Base-by-base conservation (phyloP, 139 green algal species). In the Tetradesmus lagerheimii region DNA sequence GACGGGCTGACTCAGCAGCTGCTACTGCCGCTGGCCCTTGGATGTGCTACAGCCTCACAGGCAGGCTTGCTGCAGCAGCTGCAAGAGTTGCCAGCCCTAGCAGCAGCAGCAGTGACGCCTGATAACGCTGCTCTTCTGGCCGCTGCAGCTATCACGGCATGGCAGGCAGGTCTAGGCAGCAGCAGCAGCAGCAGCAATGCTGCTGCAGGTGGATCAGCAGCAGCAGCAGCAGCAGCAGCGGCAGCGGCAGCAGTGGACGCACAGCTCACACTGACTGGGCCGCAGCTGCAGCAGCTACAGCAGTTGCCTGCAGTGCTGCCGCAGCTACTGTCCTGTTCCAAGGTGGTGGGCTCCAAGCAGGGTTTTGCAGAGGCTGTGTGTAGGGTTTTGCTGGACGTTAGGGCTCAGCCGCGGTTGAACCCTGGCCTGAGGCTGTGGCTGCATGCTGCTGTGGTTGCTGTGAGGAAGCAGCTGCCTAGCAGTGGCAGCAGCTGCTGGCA, bases 61-160 rank as follows among this genome's bases (percentile, higher is more conserved):
- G 83, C 83, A 39, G 83, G 62, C 29, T 64, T 88, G 37, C 62
- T 88, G 38, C 83, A 88, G 83, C 83, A 88, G 83, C 83, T 88
- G 25, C 83, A 88, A 64, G 83, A 88, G 38, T 8, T 88, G 64
- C 43, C 83, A 66, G 64, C 83, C 43, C 64, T 64, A 39, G 83
- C 83, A 39, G 31, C 27, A 29, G 38, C 27, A 29, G 62, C 83
- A 80, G 83, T 29, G 57, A 31, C 31, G 35, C 27, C 83, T 41
- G 83, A 80, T 27, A 80, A 62, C 34, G 83, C 37, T 31, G 83
- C 83, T 31, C 23, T 80, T 2, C 83, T 88, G 45, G 64, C 64
- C 38, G 64, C 64, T 53, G 83, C 62, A n/a, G 64, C 66, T 11
- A 9, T 88, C 11, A 39, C 83, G 6, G 62, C 83, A 18, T 88